A percentile compares a stretch with the other conserved stretches of the same genome.
Conservation (phyloP, 371 early-diverging fungal species). For the Mortierella sp. region DNA sequence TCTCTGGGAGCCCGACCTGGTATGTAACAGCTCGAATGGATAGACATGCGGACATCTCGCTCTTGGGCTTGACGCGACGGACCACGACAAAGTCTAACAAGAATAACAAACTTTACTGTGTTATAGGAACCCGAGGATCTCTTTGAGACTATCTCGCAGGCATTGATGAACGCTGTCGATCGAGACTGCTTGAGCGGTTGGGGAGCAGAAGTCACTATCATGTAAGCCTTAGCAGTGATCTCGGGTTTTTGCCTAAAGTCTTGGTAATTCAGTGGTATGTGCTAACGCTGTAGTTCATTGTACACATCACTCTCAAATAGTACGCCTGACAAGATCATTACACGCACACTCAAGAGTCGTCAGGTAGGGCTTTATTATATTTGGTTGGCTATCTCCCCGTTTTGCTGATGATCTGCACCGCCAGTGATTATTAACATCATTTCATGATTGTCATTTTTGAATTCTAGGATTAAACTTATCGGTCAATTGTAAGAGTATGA, state of each 20-base stretch:
- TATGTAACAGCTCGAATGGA: conserved; percentile 35
- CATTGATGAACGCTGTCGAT: conserved; percentile 97
- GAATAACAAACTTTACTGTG: neutral
- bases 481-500: neutral
- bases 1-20: conserved; percentile 97
- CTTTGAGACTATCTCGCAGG: conserved; percentile 97
- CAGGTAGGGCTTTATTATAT: conserved; percentile 69
- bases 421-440: neutral
- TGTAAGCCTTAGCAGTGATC: conserved; percentile 65
- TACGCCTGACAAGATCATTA: conserved; percentile 89
- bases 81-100: neutral
- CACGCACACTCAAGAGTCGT: conserved; percentile 88
- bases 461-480: conserved; percentile 18
- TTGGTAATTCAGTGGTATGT: neutral
- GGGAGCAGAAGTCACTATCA: conserved; percentile 97
- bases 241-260: conserved; percentile 2
- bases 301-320: conserved; percentile 47
- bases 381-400: neutral
- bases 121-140: conserved; percentile 95
- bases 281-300: neutral
- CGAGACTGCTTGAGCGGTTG: conserved; percentile 99
- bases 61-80: neutral
- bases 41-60: neutral
- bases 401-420: neutral
- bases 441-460: neutral